Evolutionary conservation across 306 rosid species (phyloP).

Genomic region (Medicago lupulina): DNA sequence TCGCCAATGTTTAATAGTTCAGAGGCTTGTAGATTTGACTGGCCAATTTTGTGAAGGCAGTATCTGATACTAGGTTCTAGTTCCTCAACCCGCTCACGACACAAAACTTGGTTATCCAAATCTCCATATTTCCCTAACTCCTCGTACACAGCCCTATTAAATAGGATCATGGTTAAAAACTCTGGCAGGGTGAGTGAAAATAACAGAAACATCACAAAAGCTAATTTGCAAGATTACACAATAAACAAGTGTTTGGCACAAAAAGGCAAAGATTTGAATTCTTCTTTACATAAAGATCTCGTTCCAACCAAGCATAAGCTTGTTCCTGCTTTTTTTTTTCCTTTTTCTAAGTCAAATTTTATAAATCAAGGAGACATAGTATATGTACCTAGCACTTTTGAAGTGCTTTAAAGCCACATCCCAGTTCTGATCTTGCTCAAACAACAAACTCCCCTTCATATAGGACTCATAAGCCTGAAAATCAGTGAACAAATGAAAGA

Average conservation of each 20-base stretch:
- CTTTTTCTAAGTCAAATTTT: constrained; percentile 10
- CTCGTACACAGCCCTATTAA: constrained; percentile 87
- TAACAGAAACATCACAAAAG: constrained; percentile 34
- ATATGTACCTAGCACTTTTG: constrained; percentile 92
- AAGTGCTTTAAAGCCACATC: constrained; percentile 85
- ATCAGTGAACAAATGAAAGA: constrained; percentile 34
- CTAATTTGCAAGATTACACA: constrained; percentile 18
- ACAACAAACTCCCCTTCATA: constrained; percentile 93
- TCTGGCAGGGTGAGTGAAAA: constrained; percentile 7
- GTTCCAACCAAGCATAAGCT: constrained; percentile 29
- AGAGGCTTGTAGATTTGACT: constrained; percentile 92
- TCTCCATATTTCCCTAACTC: constrained; percentile 97
- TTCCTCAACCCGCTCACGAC: constrained; percentile 98
- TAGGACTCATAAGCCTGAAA: constrained; percentile 93
- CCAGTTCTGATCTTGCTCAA: constrained; percentile 97
- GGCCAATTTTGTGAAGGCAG: constrained; percentile 90
- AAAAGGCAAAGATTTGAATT: constrained; percentile 27
- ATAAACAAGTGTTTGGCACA: constrained; percentile 21
- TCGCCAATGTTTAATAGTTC: constrained; percentile 92
- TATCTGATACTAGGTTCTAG: constrained; percentile 95
- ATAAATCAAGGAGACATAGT: constrained; percentile 30
- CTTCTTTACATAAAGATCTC: constrained; percentile 21
- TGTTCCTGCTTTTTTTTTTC: constrained; percentile 1
- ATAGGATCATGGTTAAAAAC: constrained; percentile 35
- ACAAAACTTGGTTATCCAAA: constrained; percentile 89